Base-by-base conservation (phyloP, 345 rosid genomes). In the Ceriops decandra region DNA sequence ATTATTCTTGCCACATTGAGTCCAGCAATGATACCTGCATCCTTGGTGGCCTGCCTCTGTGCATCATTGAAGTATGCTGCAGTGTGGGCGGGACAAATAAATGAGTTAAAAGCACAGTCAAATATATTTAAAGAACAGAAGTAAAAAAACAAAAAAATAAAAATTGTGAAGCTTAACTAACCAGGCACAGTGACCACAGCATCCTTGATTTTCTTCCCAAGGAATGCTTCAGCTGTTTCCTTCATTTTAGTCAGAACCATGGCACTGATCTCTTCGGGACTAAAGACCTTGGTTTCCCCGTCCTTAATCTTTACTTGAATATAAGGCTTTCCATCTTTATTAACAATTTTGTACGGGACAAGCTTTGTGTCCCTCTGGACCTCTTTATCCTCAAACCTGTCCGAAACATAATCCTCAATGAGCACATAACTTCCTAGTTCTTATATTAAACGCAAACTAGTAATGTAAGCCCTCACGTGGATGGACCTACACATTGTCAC, bases 111-210 rank as follows among this genome's bases (percentile, higher is more conserved):
- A 15, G 17, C 28, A 11, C 38, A 63, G 49, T 24, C 30, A 47
- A 22, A 63, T 1, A 26, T 24, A 16, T 28, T 28, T 38, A 16
- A 6, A 33, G 24, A 24, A 33, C 2, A 19, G 19, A 31, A 5
- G 1, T 4, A 5, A 5, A 21, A 46, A 32, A 56, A 68, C 4
- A 21, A 2, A 11, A 11, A 0, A 13, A 3, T 16, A 16, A 26
- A 1, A 58, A 26, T 7, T 4, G 6, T 8, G 57, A 17, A 7
- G 57, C 33, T 53, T n/a, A 26, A 82, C 85, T 79, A 15, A 93
- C 98, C 97, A 57, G 98, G 98, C 82, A 93, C 97, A 51, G 98
- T 93, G 69, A 93, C 97, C 52, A 93, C 98, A 17, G 97, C 97
- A 73, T 93, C 98, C 88, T 86, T 93, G 72, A 93, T 93, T 76